These are phyloP conservation scores for Cercospora beticola DNA, from an alignment of 2,329 filamentous ascomycete species.

Conservation along the genomic window DNA sequence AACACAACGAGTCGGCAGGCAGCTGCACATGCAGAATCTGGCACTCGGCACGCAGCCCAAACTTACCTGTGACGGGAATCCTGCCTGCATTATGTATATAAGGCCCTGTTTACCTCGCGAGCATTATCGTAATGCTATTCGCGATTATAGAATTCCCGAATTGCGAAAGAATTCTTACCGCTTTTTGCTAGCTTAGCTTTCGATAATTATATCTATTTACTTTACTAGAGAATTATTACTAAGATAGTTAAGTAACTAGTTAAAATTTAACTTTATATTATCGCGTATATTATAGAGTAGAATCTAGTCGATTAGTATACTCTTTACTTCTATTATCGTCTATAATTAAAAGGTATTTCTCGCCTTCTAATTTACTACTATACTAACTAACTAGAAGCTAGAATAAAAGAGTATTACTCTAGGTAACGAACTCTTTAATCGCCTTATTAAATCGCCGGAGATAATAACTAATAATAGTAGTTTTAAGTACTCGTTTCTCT, in stretches of 20 bases:
- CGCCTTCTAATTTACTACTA: neutral
- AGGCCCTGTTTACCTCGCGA: no score
- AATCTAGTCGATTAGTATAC: neutral
- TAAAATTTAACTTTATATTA: no score
- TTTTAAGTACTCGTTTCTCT: no score
- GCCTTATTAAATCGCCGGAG: neutral
- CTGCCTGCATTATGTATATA: neutral
- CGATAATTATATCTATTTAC: no score
- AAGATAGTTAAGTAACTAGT: no score
- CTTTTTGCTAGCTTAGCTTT: no score
- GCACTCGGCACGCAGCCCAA: neutral
- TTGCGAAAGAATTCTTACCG: no score
- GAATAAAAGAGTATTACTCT: neutral
- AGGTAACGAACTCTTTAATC: neutral
- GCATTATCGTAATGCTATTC: no score
- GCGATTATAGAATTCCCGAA: no score
- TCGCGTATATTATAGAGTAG: no score
- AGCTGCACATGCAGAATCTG: neutral
- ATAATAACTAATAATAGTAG: neutral
- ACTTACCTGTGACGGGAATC: constrained; percentile 7
- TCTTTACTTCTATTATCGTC: neutral
- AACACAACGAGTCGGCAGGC: neutral
- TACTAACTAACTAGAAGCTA: neutral
- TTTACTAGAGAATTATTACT: no score
- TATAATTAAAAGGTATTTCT: neutral